Conservation (phyloP, 257 asterid genomes). For the Voacanga thouarsii region DNA sequence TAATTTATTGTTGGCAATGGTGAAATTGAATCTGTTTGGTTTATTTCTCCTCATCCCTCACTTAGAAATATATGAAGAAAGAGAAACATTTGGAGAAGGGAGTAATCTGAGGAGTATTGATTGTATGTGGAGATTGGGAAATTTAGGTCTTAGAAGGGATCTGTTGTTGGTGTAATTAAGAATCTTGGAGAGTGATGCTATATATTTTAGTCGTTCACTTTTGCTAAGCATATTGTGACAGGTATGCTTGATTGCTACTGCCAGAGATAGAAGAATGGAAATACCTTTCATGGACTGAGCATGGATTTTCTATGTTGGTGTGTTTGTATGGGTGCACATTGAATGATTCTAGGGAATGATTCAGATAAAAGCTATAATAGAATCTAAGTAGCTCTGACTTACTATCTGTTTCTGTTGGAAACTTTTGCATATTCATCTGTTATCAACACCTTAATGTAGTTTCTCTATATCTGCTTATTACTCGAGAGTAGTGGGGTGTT, state of each 20-base stretch:
- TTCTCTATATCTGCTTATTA: background rate
- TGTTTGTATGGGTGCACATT: background rate
- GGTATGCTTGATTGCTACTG: background rate
- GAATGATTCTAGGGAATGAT: background rate
- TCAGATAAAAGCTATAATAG: background rate
- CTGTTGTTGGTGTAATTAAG: background rate
- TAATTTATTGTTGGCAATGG: background rate
- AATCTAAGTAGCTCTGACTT: background rate
- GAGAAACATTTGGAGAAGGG: background rate
- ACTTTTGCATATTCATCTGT: background rate
- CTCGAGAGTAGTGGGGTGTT: background rate
- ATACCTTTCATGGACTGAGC: no score
- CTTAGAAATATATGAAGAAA: background rate
- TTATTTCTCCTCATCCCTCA: background rate
- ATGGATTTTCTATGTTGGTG: background rate
- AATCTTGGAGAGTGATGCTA: background rate
- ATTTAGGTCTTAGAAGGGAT: background rate
- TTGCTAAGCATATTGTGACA: background rate
- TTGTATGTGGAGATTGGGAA: background rate
- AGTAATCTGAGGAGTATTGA: background rate
- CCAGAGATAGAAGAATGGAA: background rate
- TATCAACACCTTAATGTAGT: background rate
- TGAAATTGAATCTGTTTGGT: background rate
- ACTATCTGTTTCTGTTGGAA: background rate
- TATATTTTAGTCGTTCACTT: background rate